These are phyloP conservation scores for Boletus subparvulus DNA, from an alignment of 768 basidiomycete genomes.

Conservation along the genomic window DNA sequence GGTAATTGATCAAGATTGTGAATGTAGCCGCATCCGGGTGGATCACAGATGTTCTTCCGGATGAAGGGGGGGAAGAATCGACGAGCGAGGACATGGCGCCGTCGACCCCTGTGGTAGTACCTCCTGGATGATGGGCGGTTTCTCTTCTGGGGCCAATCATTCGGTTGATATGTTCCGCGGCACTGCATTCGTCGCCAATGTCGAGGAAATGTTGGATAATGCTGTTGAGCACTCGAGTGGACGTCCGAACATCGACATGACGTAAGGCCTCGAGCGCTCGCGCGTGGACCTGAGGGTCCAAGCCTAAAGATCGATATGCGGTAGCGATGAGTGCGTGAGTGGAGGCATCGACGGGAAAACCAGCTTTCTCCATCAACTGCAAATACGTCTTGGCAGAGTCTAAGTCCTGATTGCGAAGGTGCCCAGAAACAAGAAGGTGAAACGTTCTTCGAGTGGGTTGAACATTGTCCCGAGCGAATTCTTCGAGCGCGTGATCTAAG, in stretches of 20 bases:
- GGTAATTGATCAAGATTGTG: slow-evolving; percentile 58
- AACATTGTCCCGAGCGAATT: slow-evolving; percentile 48
- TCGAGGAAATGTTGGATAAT: slow-evolving; percentile 65
- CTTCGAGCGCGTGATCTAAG: slow-evolving; percentile 46
- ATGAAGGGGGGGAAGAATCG: background rate
- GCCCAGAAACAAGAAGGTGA: slow-evolving; percentile 64
- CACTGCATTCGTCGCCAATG: slow-evolving; percentile 46
- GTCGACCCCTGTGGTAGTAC: slow-evolving; percentile 33
- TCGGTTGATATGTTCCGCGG: slow-evolving; percentile 47
- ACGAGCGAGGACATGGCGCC: slow-evolving; percentile 20
- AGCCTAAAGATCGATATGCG: slow-evolving; percentile 59
- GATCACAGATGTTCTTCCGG: slow-evolving; percentile 16
- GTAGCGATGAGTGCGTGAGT: slow-evolving; percentile 62
- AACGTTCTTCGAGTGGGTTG: slow-evolving; percentile 61
- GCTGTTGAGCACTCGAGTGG: slow-evolving; percentile 64
- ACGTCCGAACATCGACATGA: slow-evolving; percentile 37
- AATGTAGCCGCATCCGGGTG: slow-evolving; percentile 60
- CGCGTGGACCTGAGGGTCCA: slow-evolving; percentile 52
- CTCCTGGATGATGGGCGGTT: slow-evolving; percentile 16
- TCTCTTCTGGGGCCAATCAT: slow-evolving; percentile 46
- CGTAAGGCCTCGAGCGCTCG: slow-evolving; percentile 50
- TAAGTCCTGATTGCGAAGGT: slow-evolving; percentile 68
- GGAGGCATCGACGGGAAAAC: slow-evolving; percentile 50
- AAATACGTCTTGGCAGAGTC: slow-evolving; percentile 52
- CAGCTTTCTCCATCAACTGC: slow-evolving; percentile 55